Evolutionary conservation across 2,329 filamentous ascomycete genomes (phyloP), one percentile per base, ranked within the genome.

Genomic region (Hymenoscyphus linearis): DNA sequence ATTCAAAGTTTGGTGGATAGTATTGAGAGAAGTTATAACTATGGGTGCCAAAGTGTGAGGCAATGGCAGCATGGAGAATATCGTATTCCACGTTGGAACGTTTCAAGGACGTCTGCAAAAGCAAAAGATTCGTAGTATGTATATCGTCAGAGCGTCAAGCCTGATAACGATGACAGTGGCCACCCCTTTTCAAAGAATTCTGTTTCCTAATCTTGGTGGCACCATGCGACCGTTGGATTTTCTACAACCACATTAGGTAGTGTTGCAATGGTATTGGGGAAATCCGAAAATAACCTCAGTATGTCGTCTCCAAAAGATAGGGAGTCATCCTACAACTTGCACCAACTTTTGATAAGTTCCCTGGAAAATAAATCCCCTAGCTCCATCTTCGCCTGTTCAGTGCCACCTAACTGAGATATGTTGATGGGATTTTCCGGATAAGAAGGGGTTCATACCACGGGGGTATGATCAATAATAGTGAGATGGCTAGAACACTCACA

Each of bases 11-110:
- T 53, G 25, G 26, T n/a, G 12, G 26, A 31, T 25, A n/a, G n/a
- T n/a, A 14, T 53, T 25, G 50, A 53, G 25, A 52, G 14, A 10
- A 31, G 50, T 27, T 31, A 27, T 31, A 18, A 52, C 18, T 13
- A 25, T n/a, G 50, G 12, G 16, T 53, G 52, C 59, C 36, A 59
- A 37, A 53, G 34, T 40, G 12, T 22, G 14, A 16, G 34, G 36
- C 26, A 44, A 60, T 22, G 22, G 58, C 52, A 50, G 16, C 22
- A 62, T 64, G 65, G 60, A 62, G 63, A 58, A 62, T 58, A 55
- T 57, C 35, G 36, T 18, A 55, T 25, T 50, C 9, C n/a, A 47
- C 22, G 53, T 35, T 58, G 44, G 7, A 59, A 63, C 65, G 60
- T 68, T 65, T 61, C 60, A 57, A 52, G 7, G 47, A 37, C 44